Evolutionary conservation across 192 early-diverging fungal genomes (phyloP).

Genomic region (Coemansia sp.): DNA sequence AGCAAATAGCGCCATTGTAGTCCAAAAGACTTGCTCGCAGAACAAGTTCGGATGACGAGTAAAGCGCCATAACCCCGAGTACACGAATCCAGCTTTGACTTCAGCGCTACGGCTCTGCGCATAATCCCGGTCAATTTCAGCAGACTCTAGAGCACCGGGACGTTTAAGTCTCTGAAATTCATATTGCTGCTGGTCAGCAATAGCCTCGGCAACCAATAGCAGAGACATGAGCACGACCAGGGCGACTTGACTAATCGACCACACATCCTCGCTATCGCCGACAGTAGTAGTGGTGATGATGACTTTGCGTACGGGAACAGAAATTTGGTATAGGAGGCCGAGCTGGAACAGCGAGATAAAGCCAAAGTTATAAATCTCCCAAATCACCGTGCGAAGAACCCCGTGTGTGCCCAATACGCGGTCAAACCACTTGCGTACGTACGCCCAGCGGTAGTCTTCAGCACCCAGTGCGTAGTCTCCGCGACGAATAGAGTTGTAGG

Average conservation of each 20-base stretch:
- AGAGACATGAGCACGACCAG: conserved; percentile 51
- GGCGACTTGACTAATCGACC: conserved; percentile 55
- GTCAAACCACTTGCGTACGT: conserved; percentile 32
- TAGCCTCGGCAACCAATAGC: conserved; percentile 62
- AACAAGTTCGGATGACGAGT: conserved; percentile 88
- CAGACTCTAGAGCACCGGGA: conserved; percentile 1
- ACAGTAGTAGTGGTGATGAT: background rate
- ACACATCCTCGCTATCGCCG: no score
- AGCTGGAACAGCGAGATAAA: conserved; percentile 82
- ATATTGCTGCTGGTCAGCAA: conserved; percentile 87
- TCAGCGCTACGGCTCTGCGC: conserved; percentile 35
- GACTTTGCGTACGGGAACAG: conserved; percentile 15
- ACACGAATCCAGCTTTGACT: conserved; percentile 69
- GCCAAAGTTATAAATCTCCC: conserved; percentile 67
- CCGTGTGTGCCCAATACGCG: conserved; percentile 3
- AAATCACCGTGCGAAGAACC: conserved; percentile 42
- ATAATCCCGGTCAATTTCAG: background rate
- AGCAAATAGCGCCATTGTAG: conserved; percentile 16
- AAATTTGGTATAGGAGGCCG: conserved; percentile 59
- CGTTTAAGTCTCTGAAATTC: conserved; percentile 63
- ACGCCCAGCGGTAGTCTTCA: conserved; percentile 82
- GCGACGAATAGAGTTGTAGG: conserved; percentile 78
- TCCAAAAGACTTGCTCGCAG: conserved; percentile 76
- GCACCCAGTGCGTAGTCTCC: conserved; percentile 69
- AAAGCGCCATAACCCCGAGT: conserved; percentile 71